Evolutionary conservation across 345 rosid species (phyloP), one percentile per base, ranked within the genome.

Genomic region (Alliaria petiolata): DNA sequence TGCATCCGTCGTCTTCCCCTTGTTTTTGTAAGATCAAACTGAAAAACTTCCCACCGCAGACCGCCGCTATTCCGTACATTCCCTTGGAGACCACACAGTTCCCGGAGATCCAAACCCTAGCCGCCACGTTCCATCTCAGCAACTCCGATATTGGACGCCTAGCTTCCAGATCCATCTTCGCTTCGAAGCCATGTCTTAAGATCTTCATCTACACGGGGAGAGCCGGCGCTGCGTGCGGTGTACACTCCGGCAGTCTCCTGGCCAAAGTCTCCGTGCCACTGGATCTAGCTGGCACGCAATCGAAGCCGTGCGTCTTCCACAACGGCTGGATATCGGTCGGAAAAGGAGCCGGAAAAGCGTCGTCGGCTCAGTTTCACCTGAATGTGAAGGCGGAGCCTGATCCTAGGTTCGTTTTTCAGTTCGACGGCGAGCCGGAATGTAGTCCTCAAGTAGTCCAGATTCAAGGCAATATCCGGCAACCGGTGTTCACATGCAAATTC

Each of bases 401-500:
- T 71, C 98, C 95, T 7, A 83, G 98, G 62, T 93, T 87, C 74
- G 98, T 93, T n/a, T 93, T 93, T 38, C 92, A 93, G 83, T 93
- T 93, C 75, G 98, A 93, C 62, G 97, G 93, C 14, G 97, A 90
- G 55, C 98, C 98, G 0, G 98, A 90, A 52, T 93, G 98, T 55
- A 93, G 98, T 62, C 98, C 98, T 4, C 98, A 90, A 68, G 92
- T 93, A 45, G 87, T 90, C 57, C 97, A 86, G 79, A 87, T 93
- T 72, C 95, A 81, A 76, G 98, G 96, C 12, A 87, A 75, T 62
- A 86, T 91, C 46, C 69, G 87, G 8, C 98, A 93, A 56, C 98
- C 98, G 2, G 98, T 93, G 52, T 93, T 93, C 81, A 87, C 97
- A 45, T 93, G 98, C 86, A 84, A 87, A 69, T 93, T 93, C 90